These are phyloP conservation scores for Oryza coarctata DNA, from an alignment of 176 grass and related monocot species.

Conservation along the genomic window DNA sequence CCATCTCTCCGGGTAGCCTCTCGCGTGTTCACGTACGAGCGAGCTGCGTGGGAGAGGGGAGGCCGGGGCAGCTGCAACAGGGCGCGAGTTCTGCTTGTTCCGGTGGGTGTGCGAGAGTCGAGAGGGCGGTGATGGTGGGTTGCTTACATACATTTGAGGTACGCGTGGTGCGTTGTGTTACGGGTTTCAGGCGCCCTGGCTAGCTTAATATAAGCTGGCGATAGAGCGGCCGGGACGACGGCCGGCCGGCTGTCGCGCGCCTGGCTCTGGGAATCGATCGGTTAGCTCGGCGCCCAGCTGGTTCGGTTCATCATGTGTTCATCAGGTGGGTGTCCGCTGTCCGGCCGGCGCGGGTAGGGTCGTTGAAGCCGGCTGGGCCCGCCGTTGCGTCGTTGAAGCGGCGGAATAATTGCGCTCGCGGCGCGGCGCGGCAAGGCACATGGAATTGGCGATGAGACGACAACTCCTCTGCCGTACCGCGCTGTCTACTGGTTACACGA, in stretches of 20 bases:
- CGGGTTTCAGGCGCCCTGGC: background rate
- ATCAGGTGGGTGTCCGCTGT: background rate
- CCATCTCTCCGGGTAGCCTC: conserved; percentile 15
- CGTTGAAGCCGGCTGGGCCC: background rate
- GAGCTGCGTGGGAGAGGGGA: background rate
- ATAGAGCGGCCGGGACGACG: background rate
- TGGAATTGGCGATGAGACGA: background rate
- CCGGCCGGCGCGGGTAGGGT: conserved; percentile 4
- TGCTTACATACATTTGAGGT: background rate
- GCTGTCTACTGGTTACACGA: too few species aligned
- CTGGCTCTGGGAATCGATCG: background rate
- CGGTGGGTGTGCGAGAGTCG: background rate
- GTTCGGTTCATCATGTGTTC: background rate
- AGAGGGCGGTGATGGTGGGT: background rate
- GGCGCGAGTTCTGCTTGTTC: background rate
- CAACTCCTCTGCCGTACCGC: background rate
- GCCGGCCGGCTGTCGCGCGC: conserved; percentile 22
- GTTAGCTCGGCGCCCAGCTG: background rate
- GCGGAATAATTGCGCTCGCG: conserved; percentile 6
- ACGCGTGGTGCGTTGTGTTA: background rate
- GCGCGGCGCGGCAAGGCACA: background rate
- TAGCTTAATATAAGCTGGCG: conserved; percentile 3
- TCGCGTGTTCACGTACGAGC: background rate
- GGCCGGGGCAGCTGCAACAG: background rate
- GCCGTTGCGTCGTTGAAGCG: background rate